Conservation (phyloP, 2,329 filamentous ascomycete genomes). For the Ascochyta lentis region DNA sequence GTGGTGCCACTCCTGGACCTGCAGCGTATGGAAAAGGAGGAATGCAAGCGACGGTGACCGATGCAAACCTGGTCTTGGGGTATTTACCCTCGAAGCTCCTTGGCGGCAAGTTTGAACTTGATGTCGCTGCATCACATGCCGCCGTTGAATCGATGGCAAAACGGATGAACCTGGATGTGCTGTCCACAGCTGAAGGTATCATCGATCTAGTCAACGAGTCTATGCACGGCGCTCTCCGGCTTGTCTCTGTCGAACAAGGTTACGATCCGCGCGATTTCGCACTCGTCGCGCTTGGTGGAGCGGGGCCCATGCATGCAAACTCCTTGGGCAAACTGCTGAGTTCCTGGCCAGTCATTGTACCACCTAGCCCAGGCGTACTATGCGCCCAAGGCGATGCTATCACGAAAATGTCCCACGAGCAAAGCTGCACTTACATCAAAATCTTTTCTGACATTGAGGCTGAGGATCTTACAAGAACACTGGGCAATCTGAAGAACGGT, state of each 20-base stretch:
- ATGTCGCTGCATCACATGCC: slow-evolving; percentile 51
- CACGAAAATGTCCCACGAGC: slow-evolving; percentile 57
- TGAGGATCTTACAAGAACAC: slow-evolving; percentile 42
- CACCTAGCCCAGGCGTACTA: slow-evolving; percentile 57
- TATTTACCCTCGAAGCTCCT: slow-evolving; percentile 57
- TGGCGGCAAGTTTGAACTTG: slow-evolving; percentile 55
- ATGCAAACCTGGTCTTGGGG: slow-evolving; percentile 57
- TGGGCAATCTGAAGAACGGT: slow-evolving; percentile 47
- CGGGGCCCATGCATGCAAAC: slow-evolving; percentile 60
- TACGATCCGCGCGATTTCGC: slow-evolving; percentile 60
- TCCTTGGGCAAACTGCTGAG: slow-evolving; percentile 58
- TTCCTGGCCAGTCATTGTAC: slow-evolving; percentile 61
- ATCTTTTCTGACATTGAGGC: slow-evolving; percentile 47
- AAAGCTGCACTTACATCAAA: slow-evolving; percentile 56
- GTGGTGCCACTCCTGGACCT: slow-evolving; percentile 57
- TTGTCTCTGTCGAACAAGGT: slow-evolving; percentile 61
- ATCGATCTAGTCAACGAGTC: slow-evolving; percentile 59
- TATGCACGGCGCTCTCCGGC: slow-evolving; percentile 59
- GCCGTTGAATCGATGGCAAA: slow-evolving; percentile 54
- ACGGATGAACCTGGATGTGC: slow-evolving; percentile 54
- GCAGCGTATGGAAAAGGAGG: slow-evolving; percentile 60
- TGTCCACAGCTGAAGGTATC: slow-evolving; percentile 57
- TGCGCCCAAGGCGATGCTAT: slow-evolving; percentile 60
- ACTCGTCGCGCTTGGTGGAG: slow-evolving; percentile 59
- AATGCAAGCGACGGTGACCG: slow-evolving; percentile 56